Conservation (phyloP, 2,329 filamentous ascomycete species). For the Cladosporium sphaerospermum region DNA sequence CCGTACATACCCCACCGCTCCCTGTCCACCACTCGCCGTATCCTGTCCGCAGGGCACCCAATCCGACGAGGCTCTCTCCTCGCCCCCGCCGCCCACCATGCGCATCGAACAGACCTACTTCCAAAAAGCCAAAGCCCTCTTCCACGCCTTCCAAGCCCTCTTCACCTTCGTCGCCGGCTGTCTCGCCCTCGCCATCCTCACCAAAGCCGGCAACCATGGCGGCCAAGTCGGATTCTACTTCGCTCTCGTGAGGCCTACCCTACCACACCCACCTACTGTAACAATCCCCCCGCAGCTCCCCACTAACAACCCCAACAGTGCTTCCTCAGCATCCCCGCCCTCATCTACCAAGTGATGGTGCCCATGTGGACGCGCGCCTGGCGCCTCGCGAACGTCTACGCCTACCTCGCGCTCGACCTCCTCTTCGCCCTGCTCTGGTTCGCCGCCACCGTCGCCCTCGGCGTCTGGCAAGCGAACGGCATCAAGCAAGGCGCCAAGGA, state of each 20-base stretch:
- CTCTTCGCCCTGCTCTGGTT: slow-evolving; percentile 54
- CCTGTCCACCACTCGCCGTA: not conserved
- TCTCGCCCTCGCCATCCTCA: slow-evolving; percentile 53
- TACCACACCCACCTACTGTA: not conserved
- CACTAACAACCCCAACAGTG: slow-evolving; percentile 39
- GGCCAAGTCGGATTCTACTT: slow-evolving; percentile 53
- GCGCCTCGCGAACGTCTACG: slow-evolving; percentile 55
- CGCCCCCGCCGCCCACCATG: slow-evolving; percentile 27
- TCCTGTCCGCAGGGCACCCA: too few relatives aligned
- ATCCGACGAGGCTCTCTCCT: too few relatives aligned
- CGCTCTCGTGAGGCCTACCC: slow-evolving; percentile 43
- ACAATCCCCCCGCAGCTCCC: not conserved
- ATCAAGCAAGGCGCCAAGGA: slow-evolving; percentile 45
- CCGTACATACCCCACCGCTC: not conserved
- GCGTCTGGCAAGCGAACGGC: slow-evolving; percentile 50
- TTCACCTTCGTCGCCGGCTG: slow-evolving; percentile 54
- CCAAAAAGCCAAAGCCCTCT: slow-evolving; percentile 50
- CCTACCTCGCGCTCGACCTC: slow-evolving; percentile 50
- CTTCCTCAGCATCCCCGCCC: slow-evolving; percentile 52
- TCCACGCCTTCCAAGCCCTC: slow-evolving; percentile 49
- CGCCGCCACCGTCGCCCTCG: slow-evolving; percentile 51
- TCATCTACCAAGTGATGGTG: slow-evolving; percentile 55
- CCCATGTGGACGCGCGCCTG: slow-evolving; percentile 55
- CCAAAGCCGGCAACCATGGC: slow-evolving; percentile 48
- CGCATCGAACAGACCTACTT: slow-evolving; percentile 41